Evolutionary conservation across 2,329 filamentous ascomycete species (phyloP).

Genomic region (Colletotrichum magnum): DNA sequence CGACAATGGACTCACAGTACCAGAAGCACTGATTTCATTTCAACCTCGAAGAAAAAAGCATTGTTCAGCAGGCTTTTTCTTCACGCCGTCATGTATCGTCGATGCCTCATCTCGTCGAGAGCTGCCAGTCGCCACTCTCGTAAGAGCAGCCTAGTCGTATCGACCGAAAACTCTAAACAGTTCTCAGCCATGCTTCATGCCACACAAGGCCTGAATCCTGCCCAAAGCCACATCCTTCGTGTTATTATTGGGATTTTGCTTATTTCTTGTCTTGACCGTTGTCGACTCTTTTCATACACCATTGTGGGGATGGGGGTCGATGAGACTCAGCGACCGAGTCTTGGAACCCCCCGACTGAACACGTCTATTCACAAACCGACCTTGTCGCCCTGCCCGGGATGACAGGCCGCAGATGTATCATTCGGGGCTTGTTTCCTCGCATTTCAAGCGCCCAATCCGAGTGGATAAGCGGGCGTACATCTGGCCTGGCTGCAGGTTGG

Average conservation of each 20-base stretch:
- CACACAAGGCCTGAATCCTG: too few relatives aligned
- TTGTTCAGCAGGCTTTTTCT: neutral
- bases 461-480: neutral
- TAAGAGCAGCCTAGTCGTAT: neutral
- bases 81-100: neutral
- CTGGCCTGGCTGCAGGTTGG: constrained; percentile 22
- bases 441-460: constrained; percentile 23
- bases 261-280: neutral
- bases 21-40: neutral
- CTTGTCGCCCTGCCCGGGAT: constrained; percentile 16
- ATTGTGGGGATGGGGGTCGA: too few relatives aligned
- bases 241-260: neutral
- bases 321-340: too few relatives aligned
- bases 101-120: neutral
- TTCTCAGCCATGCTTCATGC: neutral
- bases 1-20: neutral
- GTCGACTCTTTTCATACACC: too few relatives aligned
- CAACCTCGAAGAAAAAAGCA: neutral
- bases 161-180: neutral
- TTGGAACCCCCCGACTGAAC: too few relatives aligned
- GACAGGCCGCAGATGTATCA: constrained; percentile 25
- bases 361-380: neutral
- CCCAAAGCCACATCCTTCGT: neutral
- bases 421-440: constrained; percentile 34
- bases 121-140: neutral